Evolutionary conservation across 2,329 filamentous ascomycete genomes (phyloP).

Genomic region (Iodosphaeria phyllophila): DNA sequence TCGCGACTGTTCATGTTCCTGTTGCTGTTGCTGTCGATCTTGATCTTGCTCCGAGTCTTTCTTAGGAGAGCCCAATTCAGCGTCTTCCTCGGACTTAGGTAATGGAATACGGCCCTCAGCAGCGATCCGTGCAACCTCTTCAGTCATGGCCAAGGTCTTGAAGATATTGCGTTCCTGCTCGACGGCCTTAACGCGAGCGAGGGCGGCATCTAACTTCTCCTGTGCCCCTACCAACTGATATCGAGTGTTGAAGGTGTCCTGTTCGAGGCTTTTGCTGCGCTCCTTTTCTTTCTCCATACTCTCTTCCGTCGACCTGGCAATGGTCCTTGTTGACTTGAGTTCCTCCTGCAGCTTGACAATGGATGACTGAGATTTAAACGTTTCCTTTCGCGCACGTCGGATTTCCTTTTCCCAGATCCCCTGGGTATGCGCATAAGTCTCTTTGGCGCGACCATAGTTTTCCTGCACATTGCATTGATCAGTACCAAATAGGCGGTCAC

Average conservation of each 20-base stretch:
- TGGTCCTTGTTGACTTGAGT: slow-evolving; percentile 39
- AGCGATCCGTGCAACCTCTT: slow-evolving; percentile 54
- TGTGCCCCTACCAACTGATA: slow-evolving; percentile 46
- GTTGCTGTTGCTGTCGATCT: no score
- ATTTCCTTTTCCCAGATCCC: slow-evolving; percentile 59
- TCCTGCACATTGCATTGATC: slow-evolving; percentile 26
- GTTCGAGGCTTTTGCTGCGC: slow-evolving; percentile 40
- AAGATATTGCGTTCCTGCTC: slow-evolving; percentile 61
- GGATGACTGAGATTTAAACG: slow-evolving; percentile 53
- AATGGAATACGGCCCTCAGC: slow-evolving; percentile 53
- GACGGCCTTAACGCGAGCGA: slow-evolving; percentile 42
- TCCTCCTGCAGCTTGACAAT: slow-evolving; percentile 59
- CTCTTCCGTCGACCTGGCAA: slow-evolving; percentile 36
- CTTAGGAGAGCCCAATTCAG: slow-evolving; percentile 43
- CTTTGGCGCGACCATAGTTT: slow-evolving; percentile 50
- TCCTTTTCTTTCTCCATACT: slow-evolving; percentile 44
- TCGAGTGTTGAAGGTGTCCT: slow-evolving; percentile 49
- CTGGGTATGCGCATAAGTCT: slow-evolving; percentile 47
- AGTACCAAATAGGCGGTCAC: no score
- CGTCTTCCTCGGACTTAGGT: slow-evolving; percentile 29
- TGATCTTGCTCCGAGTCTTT: no score
- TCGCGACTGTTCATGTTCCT: no score
- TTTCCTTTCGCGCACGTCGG: slow-evolving; percentile 48
- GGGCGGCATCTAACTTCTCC: slow-evolving; percentile 46
- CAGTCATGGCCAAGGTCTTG: slow-evolving; percentile 52